Conservation (phyloP, 148 eudicot genomes). For the Cornus suecica region DNA sequence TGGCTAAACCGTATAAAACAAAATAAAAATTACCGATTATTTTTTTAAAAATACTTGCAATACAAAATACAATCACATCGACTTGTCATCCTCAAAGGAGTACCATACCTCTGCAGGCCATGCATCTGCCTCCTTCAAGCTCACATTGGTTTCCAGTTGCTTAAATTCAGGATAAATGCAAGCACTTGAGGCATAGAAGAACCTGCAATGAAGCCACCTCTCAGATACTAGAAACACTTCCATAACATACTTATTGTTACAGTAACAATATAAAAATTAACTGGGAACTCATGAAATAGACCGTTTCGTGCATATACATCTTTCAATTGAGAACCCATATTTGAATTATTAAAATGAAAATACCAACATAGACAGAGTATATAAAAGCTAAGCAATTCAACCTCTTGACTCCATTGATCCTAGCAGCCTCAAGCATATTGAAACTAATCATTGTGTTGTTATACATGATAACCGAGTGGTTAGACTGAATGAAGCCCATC, state of each 20-base stretch:
- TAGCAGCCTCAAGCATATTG: constrained; percentile 60
- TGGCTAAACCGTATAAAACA: constrained; percentile 26
- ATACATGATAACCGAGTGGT: constrained; percentile 55
- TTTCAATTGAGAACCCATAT: background rate
- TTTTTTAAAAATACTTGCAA: background rate
- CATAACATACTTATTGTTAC: background rate
- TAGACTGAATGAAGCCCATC: constrained; percentile 58
- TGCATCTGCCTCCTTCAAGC: constrained; percentile 57
- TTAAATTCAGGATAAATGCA: constrained; percentile 60
- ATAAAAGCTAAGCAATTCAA: background rate
- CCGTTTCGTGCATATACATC: background rate
- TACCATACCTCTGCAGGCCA: constrained; percentile 54
- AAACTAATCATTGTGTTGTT: constrained; percentile 62
- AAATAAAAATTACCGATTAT: background rate
- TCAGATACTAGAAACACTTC: background rate
- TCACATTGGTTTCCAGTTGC: constrained; percentile 55
- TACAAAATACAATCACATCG: background rate
- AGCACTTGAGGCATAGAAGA: constrained; percentile 63
- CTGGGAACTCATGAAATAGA: background rate
- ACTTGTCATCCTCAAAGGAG: background rate
- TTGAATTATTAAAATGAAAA: background rate
- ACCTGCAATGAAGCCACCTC: constrained; percentile 23
- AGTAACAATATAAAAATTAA: background rate
- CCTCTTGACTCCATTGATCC: constrained; percentile 56
- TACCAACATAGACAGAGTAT: background rate